Conservation (phyloP, 2,329 filamentous ascomycete species). For the Botrytis cinerea region DNA sequence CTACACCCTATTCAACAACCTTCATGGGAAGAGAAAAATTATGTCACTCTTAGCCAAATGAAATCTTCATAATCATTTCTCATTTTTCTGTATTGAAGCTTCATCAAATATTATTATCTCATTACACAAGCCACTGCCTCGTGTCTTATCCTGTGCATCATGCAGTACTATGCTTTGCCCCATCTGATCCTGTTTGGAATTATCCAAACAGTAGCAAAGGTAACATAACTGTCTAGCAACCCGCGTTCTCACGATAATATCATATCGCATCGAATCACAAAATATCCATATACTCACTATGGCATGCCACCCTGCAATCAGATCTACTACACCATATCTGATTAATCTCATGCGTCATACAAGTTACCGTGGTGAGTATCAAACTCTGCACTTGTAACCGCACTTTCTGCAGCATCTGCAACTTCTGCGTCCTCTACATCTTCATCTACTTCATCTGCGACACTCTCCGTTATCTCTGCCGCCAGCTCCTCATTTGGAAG, state of each 20-base stretch:
- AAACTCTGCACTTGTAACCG: neutral
- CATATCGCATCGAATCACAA: no score
- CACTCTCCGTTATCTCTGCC: neutral
- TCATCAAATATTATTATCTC: neutral
- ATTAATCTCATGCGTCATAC: neutral
- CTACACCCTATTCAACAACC: neutral
- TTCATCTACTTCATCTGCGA: neutral
- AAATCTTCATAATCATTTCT: neutral
- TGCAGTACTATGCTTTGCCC: neutral
- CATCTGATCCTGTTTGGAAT: neutral
- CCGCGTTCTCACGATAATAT: neutral
- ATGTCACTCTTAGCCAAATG: neutral
- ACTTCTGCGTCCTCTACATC: neutral
- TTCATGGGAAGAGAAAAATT: neutral
- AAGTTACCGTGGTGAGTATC: neutral
- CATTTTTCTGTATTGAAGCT: neutral
- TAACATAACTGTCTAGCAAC: neutral
- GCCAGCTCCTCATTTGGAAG: accelerated
- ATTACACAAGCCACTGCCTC: neutral
- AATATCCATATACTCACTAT: no score
- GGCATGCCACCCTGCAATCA: neutral
- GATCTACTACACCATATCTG: neutral
- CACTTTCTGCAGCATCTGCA: neutral
- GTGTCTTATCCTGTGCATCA: neutral
- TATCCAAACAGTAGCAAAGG: neutral